Evolutionary conservation across 345 rosid species (phyloP).

Genomic region (Barbarea vulgaris): DNA sequence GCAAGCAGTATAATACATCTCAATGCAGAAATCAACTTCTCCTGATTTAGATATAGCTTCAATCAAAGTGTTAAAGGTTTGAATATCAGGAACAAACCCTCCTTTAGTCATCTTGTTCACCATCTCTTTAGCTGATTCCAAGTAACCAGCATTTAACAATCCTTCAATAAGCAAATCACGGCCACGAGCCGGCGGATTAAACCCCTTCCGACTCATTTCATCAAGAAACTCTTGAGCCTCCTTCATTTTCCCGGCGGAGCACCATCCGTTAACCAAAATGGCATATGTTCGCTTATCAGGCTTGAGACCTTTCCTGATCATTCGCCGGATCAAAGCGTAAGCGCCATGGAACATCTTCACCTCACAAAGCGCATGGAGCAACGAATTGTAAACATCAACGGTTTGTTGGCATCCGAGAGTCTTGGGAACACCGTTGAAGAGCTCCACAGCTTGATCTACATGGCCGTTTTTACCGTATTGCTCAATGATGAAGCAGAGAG

Average conservation of each 20-base stretch:
- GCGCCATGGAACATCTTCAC: conserved; percentile 86
- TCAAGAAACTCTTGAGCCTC: conserved; percentile 81
- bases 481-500: conserved; percentile 72
- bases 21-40: conserved; percentile 73
- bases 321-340: conserved; percentile 77
- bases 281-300: conserved; percentile 70
- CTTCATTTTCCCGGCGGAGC: conserved; percentile 75
- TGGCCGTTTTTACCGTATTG: conserved; percentile 77
- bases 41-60: conserved; percentile 64
- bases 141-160: conserved; percentile 70
- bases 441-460: conserved; percentile 78
- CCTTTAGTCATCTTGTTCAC: conserved; percentile 74
- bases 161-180: conserved; percentile 89
- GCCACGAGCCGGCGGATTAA: conserved; percentile 83
- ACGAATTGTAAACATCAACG: conserved; percentile 58
- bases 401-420: conserved; percentile 59
- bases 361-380: conserved; percentile 80
- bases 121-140: conserved; percentile 83
- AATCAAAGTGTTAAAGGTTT: conserved; percentile 64
- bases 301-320: conserved; percentile 69
- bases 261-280: conserved; percentile 79
- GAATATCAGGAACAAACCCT: conserved; percentile 66
- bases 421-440: conserved; percentile 62
- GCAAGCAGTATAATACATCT: conserved; percentile 68
- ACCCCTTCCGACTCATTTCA: conserved; percentile 87